Conservation (phyloP, 139 green algal genomes). For the Chlorella sp. region DNA sequence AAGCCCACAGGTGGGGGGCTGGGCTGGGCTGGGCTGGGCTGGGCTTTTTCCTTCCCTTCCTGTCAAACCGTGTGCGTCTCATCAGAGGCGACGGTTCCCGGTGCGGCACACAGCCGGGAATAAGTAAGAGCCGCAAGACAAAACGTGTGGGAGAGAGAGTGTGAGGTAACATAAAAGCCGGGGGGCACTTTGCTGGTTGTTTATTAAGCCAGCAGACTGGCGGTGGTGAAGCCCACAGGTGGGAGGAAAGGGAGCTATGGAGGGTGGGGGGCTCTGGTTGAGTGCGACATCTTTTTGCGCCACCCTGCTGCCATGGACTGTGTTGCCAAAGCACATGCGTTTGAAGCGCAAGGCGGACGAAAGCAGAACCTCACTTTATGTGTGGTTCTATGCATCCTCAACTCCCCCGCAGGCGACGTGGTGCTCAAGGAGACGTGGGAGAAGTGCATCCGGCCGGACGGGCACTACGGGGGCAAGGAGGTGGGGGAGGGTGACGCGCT, state of each 20-base stretch:
- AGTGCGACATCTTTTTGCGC: no score
- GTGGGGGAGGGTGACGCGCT: constrained; percentile 75
- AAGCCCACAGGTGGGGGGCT: constrained; percentile 65
- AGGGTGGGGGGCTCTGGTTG: no score
- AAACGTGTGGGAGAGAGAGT: no score
- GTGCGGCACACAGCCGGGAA: no score
- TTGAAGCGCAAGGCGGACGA: no score
- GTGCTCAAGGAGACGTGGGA: constrained; percentile 82
- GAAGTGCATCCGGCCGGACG: constrained; percentile 82
- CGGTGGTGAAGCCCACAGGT: constrained; percentile 81
- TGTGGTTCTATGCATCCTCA: background rate
- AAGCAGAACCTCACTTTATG: no score
- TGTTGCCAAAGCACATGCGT: background rate
- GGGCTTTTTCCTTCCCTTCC: no score
- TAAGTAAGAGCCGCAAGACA: no score
- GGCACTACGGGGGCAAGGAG: constrained; percentile 62
- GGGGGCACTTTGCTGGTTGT: constrained; percentile 26
- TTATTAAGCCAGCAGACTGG: constrained; percentile 85
- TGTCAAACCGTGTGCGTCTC: no score
- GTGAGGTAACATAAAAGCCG: no score
- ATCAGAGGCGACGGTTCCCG: no score
- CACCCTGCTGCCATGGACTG: no score
- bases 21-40: background rate
- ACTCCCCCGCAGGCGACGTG: constrained; percentile 71
- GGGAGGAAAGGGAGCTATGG: background rate